Conservation (phyloP, 257 asterid genomes). For the Scutellaria galericulata region DNA sequence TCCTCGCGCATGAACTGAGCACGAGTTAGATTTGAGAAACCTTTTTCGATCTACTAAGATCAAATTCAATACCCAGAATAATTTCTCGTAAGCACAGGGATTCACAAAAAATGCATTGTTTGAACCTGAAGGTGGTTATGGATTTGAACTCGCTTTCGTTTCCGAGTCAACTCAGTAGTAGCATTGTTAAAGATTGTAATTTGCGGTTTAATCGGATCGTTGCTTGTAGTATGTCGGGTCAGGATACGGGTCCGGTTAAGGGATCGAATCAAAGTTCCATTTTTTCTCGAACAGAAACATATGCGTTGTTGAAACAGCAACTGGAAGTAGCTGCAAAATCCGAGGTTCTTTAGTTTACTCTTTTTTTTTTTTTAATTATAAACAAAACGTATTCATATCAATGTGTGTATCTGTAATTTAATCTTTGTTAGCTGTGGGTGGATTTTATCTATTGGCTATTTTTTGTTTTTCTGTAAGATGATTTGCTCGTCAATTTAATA, state of each 20-base stretch:
- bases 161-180: slow-evolving; percentile 37
- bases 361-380: not conserved
- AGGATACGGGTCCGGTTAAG: slow-evolving; percentile 39
- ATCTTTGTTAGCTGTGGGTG: not conserved
- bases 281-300: slow-evolving; percentile 61
- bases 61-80: not conserved
- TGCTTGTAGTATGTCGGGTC: slow-evolving; percentile 54
- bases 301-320: slow-evolving; percentile 73
- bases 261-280: slow-evolving; percentile 42
- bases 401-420: not conserved
- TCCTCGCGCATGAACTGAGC: not conserved
- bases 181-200: slow-evolving; percentile 26
- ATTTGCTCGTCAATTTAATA: not conserved
- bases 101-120: slow-evolving; percentile 47
- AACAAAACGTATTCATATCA: not conserved
- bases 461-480: not conserved
- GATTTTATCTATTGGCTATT: not conserved
- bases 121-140: slow-evolving; percentile 43
- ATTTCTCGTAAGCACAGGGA: not conserved
- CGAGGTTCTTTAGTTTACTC: slow-evolving; percentile 49
- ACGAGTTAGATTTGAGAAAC: not conserved
- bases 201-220: slow-evolving; percentile 44
- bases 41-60: not conserved
- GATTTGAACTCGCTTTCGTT: slow-evolving; percentile 38
- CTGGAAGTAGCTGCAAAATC: slow-evolving; percentile 75